Evolutionary conservation across 176 grass and related monocot genomes (phyloP), one percentile per base, ranked within the genome.

Genomic region (Alloteropsis semialata): DNA sequence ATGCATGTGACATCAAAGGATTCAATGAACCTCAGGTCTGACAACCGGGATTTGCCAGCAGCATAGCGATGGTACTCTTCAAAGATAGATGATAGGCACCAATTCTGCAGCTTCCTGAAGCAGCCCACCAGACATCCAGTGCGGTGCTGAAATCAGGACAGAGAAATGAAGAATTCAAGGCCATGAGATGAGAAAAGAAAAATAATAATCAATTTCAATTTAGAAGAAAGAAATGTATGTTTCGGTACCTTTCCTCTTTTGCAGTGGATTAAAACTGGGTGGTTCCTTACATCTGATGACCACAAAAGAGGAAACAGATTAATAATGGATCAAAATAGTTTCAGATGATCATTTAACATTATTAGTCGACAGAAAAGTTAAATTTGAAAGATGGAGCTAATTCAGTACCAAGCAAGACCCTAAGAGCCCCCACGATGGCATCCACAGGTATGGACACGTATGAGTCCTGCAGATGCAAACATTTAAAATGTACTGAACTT

Each of bases 181-280:
- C 21, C 16, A 41, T 69, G n/a, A 28, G 11, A 38, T 18, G 54
- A 66, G n/a, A 17, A 12, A 46, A 62, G 34, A 27, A 5, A 56
- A 5, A 56, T 21, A 46, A 73, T 17, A 64, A 53, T 18, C 5
- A 59, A n/a, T n/a, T n/a, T 69, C 11, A 42, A 59, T 34, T 55
- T 34, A 57, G 0, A 56, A 55, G 8, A 68, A 19, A 57, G 42
- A 58, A 58, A 25, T n/a, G 16, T 50, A 76, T 42, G 73, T 82
- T 25, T 77, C 50, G 0, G 33, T 89, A 92, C 92, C 92, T 92
- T 91, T 73, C 89, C 89, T 78, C 87, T 75, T 59, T 94, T 94
- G 89, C 89, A 89, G 70, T 94, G 92, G 87, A 92, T 89, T 65
- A 94, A 65, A 81, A 94, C 49, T 46, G 89, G 92, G 58, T 94